Conservation (phyloP, 441 rosid species). For the Gossypium gossypioides region DNA sequence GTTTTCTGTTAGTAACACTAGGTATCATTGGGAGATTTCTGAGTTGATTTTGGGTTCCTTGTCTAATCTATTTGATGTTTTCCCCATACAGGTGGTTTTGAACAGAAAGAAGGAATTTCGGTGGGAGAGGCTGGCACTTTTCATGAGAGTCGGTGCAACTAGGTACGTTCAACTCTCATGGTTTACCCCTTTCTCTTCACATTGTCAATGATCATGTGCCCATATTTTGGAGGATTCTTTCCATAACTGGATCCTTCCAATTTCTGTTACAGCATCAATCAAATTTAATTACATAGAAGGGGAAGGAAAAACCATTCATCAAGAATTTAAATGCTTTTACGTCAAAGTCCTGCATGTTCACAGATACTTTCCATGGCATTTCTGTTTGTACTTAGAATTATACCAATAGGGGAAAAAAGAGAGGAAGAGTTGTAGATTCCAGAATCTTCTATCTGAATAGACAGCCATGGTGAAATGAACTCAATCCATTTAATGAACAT, state of each 20-base stretch:
- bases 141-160: slow-evolving; percentile 55
- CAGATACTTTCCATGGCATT: not conserved
- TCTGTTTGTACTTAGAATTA: not conserved
- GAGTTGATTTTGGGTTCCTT: slow-evolving; percentile 9
- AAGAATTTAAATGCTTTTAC: not conserved
- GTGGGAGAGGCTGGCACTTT: slow-evolving; percentile 73
- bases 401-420: not conserved
- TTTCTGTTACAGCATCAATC: not conserved
- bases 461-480: not conserved
- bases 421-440: not conserved
- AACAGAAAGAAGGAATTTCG: slow-evolving; percentile 71
- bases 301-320: not conserved
- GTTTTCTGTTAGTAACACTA: slow-evolving; percentile 7
- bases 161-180: slow-evolving; percentile 32
- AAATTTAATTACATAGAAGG: not conserved
- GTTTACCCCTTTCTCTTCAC: not conserved
- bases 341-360: not conserved
- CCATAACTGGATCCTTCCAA: not conserved
- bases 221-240: not conserved
- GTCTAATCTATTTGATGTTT: slow-evolving; percentile 8
- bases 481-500: not conserved
- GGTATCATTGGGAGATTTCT: slow-evolving; percentile 6
- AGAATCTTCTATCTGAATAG: not conserved
- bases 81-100: slow-evolving; percentile 52
- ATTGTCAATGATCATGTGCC: not conserved